These are phyloP conservation scores for Sordaria brevicollis DNA, from an alignment of 495 filamentous ascomycete species.

Conservation along the genomic window DNA sequence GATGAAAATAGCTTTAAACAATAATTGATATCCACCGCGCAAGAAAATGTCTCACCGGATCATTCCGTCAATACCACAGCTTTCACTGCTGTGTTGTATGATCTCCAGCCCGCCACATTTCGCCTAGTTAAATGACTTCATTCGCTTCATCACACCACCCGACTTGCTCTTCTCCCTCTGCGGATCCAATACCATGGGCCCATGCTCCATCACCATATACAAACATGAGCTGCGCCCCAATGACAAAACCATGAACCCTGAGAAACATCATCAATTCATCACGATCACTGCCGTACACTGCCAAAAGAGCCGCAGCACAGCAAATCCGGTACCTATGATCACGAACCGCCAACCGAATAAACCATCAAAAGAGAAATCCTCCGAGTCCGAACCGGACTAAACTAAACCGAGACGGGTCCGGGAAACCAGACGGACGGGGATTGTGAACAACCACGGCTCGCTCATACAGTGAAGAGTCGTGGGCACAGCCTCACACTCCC, in stretches of 20 bases:
- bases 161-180: neutral
- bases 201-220: neutral
- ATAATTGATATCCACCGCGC: neutral
- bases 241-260: neutral
- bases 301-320: neutral
- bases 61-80: neutral
- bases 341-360: neutral
- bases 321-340: neutral
- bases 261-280: neutral
- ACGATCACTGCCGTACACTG: neutral
- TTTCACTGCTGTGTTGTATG: neutral
- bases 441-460: no score
- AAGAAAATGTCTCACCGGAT: neutral
- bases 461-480: no score
- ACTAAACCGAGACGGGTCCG: neutral
- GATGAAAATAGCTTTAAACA: neutral
- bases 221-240: neutral
- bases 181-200: neutral
- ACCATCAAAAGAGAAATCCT: neutral
- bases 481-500: neutral
- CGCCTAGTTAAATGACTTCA: neutral
- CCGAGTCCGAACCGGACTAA: neutral
- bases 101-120: neutral
- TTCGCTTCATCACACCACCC: neutral
- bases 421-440: neutral